Percentiles rank a stretch among this genome's conserved stretches.
Conservation (phyloP, 768 basidiomycete species). For the Lactifluus hygrophoroides region DNA sequence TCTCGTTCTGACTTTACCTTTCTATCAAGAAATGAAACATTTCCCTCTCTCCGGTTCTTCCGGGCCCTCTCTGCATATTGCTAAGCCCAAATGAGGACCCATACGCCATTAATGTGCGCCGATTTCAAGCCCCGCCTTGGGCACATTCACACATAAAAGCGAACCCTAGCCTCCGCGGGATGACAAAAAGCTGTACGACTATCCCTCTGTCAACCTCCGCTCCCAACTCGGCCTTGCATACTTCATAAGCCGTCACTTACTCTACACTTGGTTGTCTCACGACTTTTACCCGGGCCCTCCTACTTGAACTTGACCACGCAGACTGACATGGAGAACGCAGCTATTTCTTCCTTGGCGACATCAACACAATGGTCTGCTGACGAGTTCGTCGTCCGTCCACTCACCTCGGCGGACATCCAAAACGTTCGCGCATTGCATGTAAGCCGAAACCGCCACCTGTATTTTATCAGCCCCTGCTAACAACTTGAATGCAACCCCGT, state of each 20-base stretch:
- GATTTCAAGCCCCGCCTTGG: not conserved
- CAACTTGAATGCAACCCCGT: no score
- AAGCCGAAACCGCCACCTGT: not conserved
- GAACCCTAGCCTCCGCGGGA: not conserved
- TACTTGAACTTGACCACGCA: not conserved
- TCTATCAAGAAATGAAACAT: not conserved
- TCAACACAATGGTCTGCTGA: slow-evolving; percentile 3
- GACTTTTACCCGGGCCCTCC: not conserved
- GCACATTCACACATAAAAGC: not conserved
- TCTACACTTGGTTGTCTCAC: not conserved
- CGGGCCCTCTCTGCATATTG: not conserved
- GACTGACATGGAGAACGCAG: slow-evolving; percentile 9
- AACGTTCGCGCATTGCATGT: slow-evolving; percentile 14
- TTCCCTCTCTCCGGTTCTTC: not conserved
- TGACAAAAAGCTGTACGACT: slow-evolving; percentile 5
- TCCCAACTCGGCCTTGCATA: not conserved
- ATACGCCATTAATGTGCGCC: not conserved
- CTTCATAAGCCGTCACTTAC: not conserved
- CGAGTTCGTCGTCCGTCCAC: slow-evolving; percentile 13
- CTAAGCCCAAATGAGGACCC: not conserved
- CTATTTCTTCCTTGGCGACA: not conserved
- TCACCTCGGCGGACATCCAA: slow-evolving; percentile 16
- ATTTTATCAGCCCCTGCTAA: not conserved
- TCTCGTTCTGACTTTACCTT: not conserved
- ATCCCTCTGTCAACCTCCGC: slow-evolving; percentile 10